Base-by-base conservation (phyloP, 176 grass and related monocot genomes). In the Musa acuminata region DNA sequence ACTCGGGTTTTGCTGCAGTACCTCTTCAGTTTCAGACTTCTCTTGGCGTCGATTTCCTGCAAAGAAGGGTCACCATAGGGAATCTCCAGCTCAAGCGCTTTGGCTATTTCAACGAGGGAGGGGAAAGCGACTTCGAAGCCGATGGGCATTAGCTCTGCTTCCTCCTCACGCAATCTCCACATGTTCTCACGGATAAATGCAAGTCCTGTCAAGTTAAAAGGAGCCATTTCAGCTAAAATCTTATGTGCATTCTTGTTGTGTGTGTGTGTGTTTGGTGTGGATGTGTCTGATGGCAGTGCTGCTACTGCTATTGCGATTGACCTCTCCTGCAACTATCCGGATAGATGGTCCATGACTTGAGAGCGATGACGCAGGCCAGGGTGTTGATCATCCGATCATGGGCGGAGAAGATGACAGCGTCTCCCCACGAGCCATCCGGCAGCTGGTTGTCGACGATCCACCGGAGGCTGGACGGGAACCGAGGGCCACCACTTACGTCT, bases 91-190 rank as follows among this genome's bases (percentile, higher is more conserved):
- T 67, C 73, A 75, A 94, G 23, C 51, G 68, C 55, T 63, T 68
- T 89, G 11, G 90, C 95, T 16, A 83, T 81, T 79, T 94, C 88
- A 1, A 94, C 55, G 9, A 94, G 90, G 54, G 90, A 94, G 77
- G 95, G 95, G 86, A 99, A 91, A 0, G 88, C 90, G 26, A 99
- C 86, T 73, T 99, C 95, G 43, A 99, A 99, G 16, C 95, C 95
- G 23, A 98, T 94, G 43, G 88, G 95, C 95, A 99, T 91, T 5
- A 65, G 75, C 76, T 94, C 95, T 0, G 64, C 78, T 4, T 87
- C 86, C 50, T 94, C 95, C 50, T 91, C 82, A 16, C 55, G 84
- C 54, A 99, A 77, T 55, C 88, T 91, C 84, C 86, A 89, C 80
- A 94, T 87, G 49, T 91, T 99, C 64, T 87, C 78, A 13, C 84